These are phyloP conservation scores for Pseudogymnoascus sp. DNA, from an alignment of 2,329 filamentous ascomycete genomes.

Conservation along the genomic window DNA sequence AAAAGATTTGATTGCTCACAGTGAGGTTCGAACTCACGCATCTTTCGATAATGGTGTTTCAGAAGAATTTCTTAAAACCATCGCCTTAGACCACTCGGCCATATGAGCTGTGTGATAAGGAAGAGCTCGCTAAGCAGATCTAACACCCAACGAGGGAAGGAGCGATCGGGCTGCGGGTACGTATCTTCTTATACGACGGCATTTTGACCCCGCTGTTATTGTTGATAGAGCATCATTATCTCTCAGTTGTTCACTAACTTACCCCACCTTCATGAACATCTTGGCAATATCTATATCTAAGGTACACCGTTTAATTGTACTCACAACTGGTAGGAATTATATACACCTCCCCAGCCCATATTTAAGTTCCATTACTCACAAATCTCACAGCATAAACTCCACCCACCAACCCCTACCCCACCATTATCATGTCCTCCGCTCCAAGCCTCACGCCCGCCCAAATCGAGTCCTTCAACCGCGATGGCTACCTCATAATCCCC, in stretches of 20 bases:
- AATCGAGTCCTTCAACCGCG: constrained; percentile 63
- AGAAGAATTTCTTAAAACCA: constrained; percentile 14
- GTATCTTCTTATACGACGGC: not conserved
- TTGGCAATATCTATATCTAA: not conserved
- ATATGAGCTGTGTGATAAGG: constrained; percentile 13
- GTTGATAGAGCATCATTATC: not conserved
- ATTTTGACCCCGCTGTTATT: not conserved
- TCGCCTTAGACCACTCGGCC: constrained; percentile 18
- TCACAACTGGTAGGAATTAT: not conserved
- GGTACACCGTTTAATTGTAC: not conserved
- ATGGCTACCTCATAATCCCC: constrained; percentile 88
- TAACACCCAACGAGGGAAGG: not conserved
- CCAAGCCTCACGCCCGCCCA: constrained; percentile 65
- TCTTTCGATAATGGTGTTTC: constrained; percentile 29
- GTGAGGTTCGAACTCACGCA: constrained; percentile 31
- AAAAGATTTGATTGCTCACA: constrained; percentile 18
- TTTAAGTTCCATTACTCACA: not conserved
- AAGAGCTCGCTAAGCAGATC: not conserved
- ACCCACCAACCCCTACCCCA: not conserved
- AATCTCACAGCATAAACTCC: not conserved
- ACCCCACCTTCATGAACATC: not conserved
- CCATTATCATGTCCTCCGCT: not conserved
- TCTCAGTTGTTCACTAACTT: not conserved
- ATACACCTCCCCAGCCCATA: not conserved
- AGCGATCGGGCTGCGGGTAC: not conserved